Base-by-base conservation (phyloP, 2,329 filamentous ascomycete genomes). In the Pseudocercospora fijiensis region DNA sequence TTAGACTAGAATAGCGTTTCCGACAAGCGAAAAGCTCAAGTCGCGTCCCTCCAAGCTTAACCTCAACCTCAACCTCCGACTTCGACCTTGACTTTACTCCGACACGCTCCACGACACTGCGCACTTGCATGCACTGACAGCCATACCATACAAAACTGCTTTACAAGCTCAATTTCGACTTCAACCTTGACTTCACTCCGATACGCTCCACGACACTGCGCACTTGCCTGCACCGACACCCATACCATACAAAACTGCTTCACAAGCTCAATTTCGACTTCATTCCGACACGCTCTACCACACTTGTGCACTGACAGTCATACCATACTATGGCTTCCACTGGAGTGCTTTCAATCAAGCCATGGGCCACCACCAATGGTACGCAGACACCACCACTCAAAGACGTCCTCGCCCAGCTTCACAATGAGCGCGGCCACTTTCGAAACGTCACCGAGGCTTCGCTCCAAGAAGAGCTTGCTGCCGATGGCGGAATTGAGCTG, bases 381-480 rank as follows among this genome's bases (percentile, higher is more conserved):
- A 85, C 37, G 37, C 37, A 80, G 73, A 82, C 80, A 72, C 85
- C 85, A 73, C 84, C 83, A 53, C 82, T 97, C n/a, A 82, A 85
- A 62, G 85, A 89, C 53, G 89, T 94, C 70, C 92, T 97, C 69
- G 81, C 84, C 63, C 91, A 93, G 69, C 89, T 96, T 72, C 90
- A 92, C 70, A 78, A 81, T 49, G 88, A 96, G 72, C 88, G 90
- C 65, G 91, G 91, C 13, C 90, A 91, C 24, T 96, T 98, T 75
- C 88, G 91, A 64, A 83, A 88, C 70, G 83, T 98, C 67, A 91
- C 87, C 57, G 90, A 96, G 76, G 84, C 87, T 57, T 84, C 86
- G 49, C 80, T 98, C 41, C 84, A 84, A 57, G 85, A 88, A 37
- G 88, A 95, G 72, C 88, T 95, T 58, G 78, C 80, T 47, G 76